Evolutionary conservation across 2,329 filamentous ascomycete genomes (phyloP).

Genomic region (Juglanconis oblonga): DNA sequence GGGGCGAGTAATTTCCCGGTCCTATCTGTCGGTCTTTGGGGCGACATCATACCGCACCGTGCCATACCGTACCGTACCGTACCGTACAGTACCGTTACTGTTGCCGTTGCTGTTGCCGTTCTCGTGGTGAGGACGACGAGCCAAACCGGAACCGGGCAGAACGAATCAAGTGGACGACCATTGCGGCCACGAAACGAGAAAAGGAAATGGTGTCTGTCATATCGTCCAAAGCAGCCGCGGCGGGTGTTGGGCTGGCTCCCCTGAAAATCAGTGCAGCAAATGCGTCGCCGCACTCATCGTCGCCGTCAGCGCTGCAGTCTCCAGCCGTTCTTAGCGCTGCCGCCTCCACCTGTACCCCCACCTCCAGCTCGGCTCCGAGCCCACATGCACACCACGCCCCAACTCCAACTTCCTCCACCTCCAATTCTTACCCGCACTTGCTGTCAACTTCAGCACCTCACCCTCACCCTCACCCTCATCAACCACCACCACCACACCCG

Average conservation of each 20-base stretch:
- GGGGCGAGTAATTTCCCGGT: too few species aligned
- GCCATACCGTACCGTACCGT: too few species aligned
- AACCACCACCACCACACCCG: background rate
- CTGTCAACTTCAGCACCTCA: slow-evolving; percentile 1
- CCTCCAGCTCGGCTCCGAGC: slow-evolving; percentile 16
- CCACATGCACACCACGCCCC: slow-evolving; percentile 1
- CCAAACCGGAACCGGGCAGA: background rate
- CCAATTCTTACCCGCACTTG: background rate
- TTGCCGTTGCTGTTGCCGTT: too few species aligned
- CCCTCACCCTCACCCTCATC: background rate
- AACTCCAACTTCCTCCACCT: background rate
- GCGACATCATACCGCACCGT: too few species aligned
- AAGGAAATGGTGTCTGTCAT: slow-evolving; percentile 1
- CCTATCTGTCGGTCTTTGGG: too few species aligned
- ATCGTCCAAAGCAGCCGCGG: slow-evolving; percentile 8
- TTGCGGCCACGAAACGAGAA: too few species aligned
- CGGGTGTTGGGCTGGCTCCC: slow-evolving; percentile 9
- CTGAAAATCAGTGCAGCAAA: slow-evolving; percentile 11
- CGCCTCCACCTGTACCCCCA: slow-evolving; percentile 14
- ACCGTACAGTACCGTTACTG: too few species aligned
- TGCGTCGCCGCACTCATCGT: slow-evolving; percentile 9
- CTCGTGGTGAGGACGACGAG: background rate
- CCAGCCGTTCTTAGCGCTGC: slow-evolving; percentile 3
- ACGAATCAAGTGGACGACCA: too few species aligned
- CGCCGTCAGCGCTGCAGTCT: background rate